Evolutionary conservation across 2,329 filamentous ascomycete genomes (phyloP).

Genomic region (Fusarium metavorans): DNA sequence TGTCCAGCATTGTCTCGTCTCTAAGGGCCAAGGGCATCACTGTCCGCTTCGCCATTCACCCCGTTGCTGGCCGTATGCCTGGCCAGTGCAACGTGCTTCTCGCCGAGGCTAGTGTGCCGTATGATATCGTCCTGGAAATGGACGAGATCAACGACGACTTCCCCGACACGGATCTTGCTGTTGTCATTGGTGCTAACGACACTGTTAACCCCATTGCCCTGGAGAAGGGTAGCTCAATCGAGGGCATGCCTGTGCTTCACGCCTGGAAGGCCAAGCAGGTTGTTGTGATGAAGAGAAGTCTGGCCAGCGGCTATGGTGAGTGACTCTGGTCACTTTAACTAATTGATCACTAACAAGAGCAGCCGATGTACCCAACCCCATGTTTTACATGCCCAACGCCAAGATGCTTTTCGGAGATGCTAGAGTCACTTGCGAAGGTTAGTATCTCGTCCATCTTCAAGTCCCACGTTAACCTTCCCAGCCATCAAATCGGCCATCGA

Average conservation of each 20-base stretch:
- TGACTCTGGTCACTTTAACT: neutral
- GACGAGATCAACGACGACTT: constrained; percentile 97
- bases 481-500: constrained; percentile 58
- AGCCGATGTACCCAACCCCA: constrained; percentile 92
- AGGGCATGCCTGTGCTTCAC: constrained; percentile 92
- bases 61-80: constrained; percentile 91
- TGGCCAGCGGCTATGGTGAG: constrained; percentile 88
- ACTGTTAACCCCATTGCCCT: constrained; percentile 92
- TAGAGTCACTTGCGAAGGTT: constrained; percentile 83
- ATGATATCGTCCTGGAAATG: constrained; percentile 95
- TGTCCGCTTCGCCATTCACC: constrained; percentile 91
- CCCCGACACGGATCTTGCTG: constrained; percentile 82
- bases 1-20: constrained; percentile 82
- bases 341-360: constrained; percentile 27
- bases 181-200: constrained; percentile 93
- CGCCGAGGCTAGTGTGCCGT: constrained; percentile 88
- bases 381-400: constrained; percentile 92
- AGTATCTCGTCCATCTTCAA: constrained; percentile 43
- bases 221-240: constrained; percentile 85
- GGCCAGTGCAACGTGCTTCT: constrained; percentile 93
- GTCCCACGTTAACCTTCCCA: constrained; percentile 43
- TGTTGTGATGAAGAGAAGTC: constrained; percentile 91
- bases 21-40: constrained; percentile 81
- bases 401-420: constrained; percentile 95
- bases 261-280: constrained; percentile 96